phyloP scores from a whole-genome alignment of 2,329 filamentous ascomycete genomes.

The Penicillium sp. region DNA sequence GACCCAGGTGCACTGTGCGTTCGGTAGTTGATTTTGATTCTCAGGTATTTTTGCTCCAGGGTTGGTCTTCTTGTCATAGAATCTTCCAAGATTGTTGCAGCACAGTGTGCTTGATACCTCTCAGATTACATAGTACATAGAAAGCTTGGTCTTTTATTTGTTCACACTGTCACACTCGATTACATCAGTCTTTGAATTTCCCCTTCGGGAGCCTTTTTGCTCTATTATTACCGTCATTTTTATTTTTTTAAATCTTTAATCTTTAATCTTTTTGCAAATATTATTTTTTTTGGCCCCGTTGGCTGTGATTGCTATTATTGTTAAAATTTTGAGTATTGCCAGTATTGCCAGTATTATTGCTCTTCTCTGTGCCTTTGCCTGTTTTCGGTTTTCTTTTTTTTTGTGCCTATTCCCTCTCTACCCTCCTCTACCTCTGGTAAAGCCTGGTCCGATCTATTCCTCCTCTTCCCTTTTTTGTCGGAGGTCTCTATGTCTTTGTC shows the following conservation, averaged over 20 bases:
- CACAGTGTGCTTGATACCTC: slow-evolving; percentile 20
- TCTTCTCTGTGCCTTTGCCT: neutral
- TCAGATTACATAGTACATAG: slow-evolving; percentile 16
- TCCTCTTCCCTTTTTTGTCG: neutral
- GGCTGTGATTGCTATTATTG: slow-evolving; percentile 11
- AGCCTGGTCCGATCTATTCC: slow-evolving; percentile 8
- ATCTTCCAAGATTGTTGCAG: slow-evolving; percentile 5
- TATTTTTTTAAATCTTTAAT: slow-evolving; percentile 6
- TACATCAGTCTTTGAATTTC: slow-evolving; percentile 23
- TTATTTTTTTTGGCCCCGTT: slow-evolving; percentile 7
- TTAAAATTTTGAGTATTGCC: neutral
- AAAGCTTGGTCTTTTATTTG: slow-evolving; percentile 11
- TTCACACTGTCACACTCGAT: slow-evolving; percentile 21
- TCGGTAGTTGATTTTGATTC: neutral
- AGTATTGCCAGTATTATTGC: neutral
- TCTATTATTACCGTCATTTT: slow-evolving; percentile 1
- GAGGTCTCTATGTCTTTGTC: slow-evolving; percentile 5
- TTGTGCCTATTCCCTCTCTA: neutral
- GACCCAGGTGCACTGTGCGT: neutral
- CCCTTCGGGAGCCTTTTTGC: slow-evolving; percentile 8
- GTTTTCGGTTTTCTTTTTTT: neutral
- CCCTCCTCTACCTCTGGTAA: neutral
- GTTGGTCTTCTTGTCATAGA: neutral
- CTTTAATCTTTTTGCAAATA: slow-evolving; percentile 10
- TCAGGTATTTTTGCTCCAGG: neutral